Evolutionary conservation across 2,329 filamentous ascomycete species (phyloP).

Genomic region (Trichoderma oligosporum): DNA sequence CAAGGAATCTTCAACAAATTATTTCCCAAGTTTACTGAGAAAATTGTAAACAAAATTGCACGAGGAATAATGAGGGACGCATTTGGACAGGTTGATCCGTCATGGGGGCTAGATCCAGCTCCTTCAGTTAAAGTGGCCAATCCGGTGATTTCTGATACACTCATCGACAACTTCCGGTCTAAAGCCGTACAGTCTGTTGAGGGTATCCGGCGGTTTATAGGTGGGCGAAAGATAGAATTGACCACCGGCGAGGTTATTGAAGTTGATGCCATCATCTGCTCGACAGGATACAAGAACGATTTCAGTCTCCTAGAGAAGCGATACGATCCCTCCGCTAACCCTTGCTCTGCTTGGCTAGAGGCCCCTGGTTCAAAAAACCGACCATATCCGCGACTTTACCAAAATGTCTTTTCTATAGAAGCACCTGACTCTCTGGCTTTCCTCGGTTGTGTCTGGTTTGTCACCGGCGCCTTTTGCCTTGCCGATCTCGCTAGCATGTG

Average conservation of each 20-base stretch:
- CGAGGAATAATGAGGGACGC: conserved; percentile 22
- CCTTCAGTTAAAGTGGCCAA: conserved; percentile 28
- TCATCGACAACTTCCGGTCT: conserved; percentile 35
- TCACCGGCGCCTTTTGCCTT: conserved; percentile 26
- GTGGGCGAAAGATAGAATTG: conserved; percentile 29
- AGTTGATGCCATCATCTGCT: conserved; percentile 36
- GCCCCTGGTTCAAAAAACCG: conserved; percentile 25
- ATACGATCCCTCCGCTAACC: conserved; percentile 22
- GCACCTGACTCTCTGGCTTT: conserved; percentile 43
- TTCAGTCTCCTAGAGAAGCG: conserved; percentile 25
- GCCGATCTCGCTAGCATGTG: conserved; percentile 33
- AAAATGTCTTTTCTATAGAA: conserved; percentile 42
- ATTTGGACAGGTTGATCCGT: conserved; percentile 24
- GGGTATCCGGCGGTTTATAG: conserved; percentile 28
- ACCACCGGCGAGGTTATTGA: conserved; percentile 30
- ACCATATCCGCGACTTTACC: conserved; percentile 37
- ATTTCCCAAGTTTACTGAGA: conserved; percentile 21
- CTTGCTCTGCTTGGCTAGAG: conserved; percentile 21
- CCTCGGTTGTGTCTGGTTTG: conserved; percentile 26
- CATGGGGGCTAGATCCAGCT: conserved; percentile 29
- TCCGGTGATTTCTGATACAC: conserved; percentile 29
- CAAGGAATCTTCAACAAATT: conserved; percentile 29
- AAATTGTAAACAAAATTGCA: conserved; percentile 22
- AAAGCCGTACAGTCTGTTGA: conserved; percentile 35
- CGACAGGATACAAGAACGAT: conserved; percentile 37